Conservation (phyloP, 2,329 filamentous ascomycete species). For the Phialocephala subalpina region DNA sequence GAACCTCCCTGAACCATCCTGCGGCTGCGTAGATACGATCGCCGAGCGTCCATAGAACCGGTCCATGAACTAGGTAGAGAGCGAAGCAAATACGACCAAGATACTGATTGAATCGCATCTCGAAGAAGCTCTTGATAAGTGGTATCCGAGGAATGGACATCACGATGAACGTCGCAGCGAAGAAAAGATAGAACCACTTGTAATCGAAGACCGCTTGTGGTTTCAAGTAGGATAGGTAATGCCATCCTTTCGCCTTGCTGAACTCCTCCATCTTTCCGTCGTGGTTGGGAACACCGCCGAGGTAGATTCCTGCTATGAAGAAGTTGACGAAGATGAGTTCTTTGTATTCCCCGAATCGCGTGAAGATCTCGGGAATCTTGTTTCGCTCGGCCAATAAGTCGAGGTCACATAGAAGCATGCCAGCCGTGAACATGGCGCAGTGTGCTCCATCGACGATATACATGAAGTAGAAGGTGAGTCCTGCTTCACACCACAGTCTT, state of each 20-base stretch:
- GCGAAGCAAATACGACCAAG: constrained; percentile 69
- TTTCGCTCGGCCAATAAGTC: constrained; percentile 60
- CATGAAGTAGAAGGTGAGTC: constrained; percentile 69
- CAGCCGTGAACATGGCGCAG: constrained; percentile 65
- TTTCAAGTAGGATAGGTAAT: constrained; percentile 58
- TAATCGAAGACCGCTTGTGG: constrained; percentile 71
- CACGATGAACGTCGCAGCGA: constrained; percentile 66
- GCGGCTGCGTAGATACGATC: constrained; percentile 69
- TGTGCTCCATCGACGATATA: constrained; percentile 73
- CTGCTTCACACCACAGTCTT: constrained; percentile 60
- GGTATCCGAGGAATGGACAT: constrained; percentile 62
- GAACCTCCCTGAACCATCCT: constrained; percentile 60
- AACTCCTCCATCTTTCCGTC: constrained; percentile 58
- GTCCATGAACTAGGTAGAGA: constrained; percentile 71
- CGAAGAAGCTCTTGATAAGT: constrained; percentile 67
- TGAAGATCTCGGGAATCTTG: constrained; percentile 59
- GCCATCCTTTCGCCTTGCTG: constrained; percentile 58
- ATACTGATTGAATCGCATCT: constrained; percentile 65
- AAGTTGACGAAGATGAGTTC: constrained; percentile 59
- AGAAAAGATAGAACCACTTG: constrained; percentile 75
- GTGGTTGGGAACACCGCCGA: constrained; percentile 67
- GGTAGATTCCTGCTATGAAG: constrained; percentile 59
- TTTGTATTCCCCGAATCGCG: constrained; percentile 56
- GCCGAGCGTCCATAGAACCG: constrained; percentile 64
- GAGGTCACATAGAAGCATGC: constrained; percentile 69